Evolutionary conservation across 2,329 filamentous ascomycete species (phyloP).

Genomic region (Pleomassaria siparia): DNA sequence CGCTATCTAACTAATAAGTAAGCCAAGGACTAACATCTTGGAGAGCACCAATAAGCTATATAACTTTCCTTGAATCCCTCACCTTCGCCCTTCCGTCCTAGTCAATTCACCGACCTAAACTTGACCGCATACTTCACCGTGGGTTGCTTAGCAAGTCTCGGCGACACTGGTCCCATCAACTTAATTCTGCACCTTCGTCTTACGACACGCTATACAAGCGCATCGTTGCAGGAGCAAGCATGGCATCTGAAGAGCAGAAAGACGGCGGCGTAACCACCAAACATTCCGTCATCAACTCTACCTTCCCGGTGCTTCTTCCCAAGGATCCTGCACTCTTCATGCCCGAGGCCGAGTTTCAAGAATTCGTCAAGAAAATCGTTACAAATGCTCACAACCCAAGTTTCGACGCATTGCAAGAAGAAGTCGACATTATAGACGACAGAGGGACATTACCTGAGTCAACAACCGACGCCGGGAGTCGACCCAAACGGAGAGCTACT

Average conservation of each 20-base stretch:
- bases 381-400: neutral
- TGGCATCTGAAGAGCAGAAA: neutral
- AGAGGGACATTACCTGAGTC: neutral
- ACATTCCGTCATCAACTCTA: constrained; percentile 23
- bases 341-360: constrained; percentile 21
- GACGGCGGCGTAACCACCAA: neutral
- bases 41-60: neutral
- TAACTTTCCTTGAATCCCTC: neutral
- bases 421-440: constrained; percentile 4
- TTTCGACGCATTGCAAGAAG: constrained; percentile 5
- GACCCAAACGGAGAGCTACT: constrained; percentile 17
- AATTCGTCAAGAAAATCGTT: constrained; percentile 13
- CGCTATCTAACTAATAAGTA: too few relatives aligned
- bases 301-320: constrained; percentile 27
- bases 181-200: neutral
- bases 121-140: neutral
- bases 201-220: neutral
- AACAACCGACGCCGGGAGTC: neutral
- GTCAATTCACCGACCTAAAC: neutral
- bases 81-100: neutral
- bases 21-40: too few relatives aligned
- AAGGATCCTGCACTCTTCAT: constrained; percentile 19
- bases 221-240: neutral
- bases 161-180: neutral
- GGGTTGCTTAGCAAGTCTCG: neutral